Percentiles rank a stretch among this genome's conserved stretches.
phyloP scores from a whole-genome alignment of 2,329 filamentous ascomycete genomes.

The Exophiala lecanii-corni region DNA sequence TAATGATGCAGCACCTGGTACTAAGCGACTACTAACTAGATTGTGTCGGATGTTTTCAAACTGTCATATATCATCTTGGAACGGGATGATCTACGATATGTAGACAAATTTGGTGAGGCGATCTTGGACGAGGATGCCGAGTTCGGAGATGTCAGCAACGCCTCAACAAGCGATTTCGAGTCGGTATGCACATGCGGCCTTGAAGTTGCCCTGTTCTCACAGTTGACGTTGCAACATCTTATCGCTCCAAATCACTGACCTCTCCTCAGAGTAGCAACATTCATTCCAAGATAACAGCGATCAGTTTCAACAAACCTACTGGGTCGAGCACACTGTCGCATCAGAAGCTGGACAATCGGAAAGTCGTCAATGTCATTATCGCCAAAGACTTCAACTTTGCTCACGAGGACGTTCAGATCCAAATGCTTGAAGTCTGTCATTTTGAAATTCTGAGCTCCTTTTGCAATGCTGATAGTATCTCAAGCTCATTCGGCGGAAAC shows the following conservation, averaged over 20 bases:
- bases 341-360: conserved; percentile 43
- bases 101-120: conserved; percentile 73
- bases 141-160: conserved; percentile 7
- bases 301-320: conserved; percentile 13
- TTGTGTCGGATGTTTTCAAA: conserved; percentile 67
- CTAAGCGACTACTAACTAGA: conserved; percentile 39
- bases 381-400: conserved; percentile 74
- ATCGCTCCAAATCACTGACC: conserved; percentile 5
- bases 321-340: conserved; percentile 6
- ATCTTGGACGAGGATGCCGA: conserved; percentile 51
- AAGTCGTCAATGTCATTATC: conserved; percentile 77
- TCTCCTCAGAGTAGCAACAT: conserved; percentile 6
- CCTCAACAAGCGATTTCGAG: conserved; percentile 20
- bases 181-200: too few species aligned
- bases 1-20: not conserved
- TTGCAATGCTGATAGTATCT: conserved; percentile 33
- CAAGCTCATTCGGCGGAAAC: conserved; percentile 72
- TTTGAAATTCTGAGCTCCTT: not conserved
- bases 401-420: conserved; percentile 73
- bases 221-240: too few species aligned
- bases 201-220: too few species aligned
- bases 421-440: conserved; percentile 56
- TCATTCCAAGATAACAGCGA: conserved; percentile 9
- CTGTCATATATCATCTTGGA: conserved; percentile 66
- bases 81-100: conserved; percentile 67